Percentiles rank a stretch among this genome's conserved stretches.
Evolutionary conservation across 352 stramenopile species (phyloP).

Genomic region (Labyrinthula sp.): DNA sequence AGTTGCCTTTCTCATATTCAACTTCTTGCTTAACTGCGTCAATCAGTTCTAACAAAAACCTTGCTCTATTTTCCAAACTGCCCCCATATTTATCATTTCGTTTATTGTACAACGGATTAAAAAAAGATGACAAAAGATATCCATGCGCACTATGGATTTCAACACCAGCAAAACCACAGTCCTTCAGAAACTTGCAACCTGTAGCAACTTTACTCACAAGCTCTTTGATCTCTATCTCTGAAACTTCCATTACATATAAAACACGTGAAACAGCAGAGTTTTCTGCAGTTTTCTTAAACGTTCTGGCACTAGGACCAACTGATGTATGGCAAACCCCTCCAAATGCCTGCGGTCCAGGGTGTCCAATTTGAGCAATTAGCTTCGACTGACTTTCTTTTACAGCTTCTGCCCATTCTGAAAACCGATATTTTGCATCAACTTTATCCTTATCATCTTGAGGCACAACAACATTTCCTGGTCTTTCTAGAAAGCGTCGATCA

Average conservation of each 20-base stretch:
- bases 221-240: constrained; percentile 1
- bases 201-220: not conserved
- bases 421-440: not conserved
- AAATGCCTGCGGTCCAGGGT: not conserved
- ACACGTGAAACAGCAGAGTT: too few species aligned
- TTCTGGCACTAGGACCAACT: not conserved
- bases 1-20: not conserved
- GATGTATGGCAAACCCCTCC: not conserved
- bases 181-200: not conserved
- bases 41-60: constrained; percentile 1
- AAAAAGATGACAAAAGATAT: constrained; percentile 3
- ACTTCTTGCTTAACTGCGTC: not conserved
- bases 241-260: not conserved
- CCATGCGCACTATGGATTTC: constrained; percentile 1
- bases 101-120: constrained; percentile 3
- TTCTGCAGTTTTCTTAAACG: not conserved
- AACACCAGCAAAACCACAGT: constrained; percentile 1
- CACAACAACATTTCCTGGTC: not conserved
- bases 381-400: not conserved
- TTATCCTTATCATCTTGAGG: not conserved
- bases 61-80: not conserved
- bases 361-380: not conserved
- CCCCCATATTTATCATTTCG: constrained; percentile 2
- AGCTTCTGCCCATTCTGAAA: not conserved
- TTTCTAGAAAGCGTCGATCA: constrained; percentile 2